Evolutionary conservation across 2,329 filamentous ascomycete species (phyloP).

Genomic region (Colletotrichum shisoi): DNA sequence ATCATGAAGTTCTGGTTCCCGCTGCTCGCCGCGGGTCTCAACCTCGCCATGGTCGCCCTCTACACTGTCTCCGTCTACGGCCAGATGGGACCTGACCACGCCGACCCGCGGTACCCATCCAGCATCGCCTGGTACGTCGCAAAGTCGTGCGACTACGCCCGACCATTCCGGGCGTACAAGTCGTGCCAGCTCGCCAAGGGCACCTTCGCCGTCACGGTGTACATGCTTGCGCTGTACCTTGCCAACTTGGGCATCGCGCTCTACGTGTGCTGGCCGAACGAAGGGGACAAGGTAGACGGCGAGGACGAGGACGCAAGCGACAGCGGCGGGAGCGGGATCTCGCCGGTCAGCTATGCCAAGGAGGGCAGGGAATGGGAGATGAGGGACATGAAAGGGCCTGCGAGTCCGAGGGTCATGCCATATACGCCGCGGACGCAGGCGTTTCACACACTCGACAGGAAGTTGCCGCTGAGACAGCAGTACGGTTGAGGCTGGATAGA

Average conservation of each 20-base stretch:
- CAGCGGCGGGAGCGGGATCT: slow-evolving; percentile 47
- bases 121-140: slow-evolving; percentile 77
- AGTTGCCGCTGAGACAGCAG: slow-evolving; percentile 60
- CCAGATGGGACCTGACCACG: slow-evolving; percentile 76
- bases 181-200: slow-evolving; percentile 75
- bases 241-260: slow-evolving; percentile 66
- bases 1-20: slow-evolving; percentile 77
- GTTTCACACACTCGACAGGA: slow-evolving; percentile 69
- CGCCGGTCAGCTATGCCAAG: slow-evolving; percentile 45
- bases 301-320: slow-evolving; percentile 49
- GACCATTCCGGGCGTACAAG: slow-evolving; percentile 59
- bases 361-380: slow-evolving; percentile 65
- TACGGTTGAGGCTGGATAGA: slow-evolving; percentile 34
- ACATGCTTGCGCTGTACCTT: slow-evolving; percentile 72
- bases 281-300: slow-evolving; percentile 59
- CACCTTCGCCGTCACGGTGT: slow-evolving; percentile 68
- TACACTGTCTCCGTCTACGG: slow-evolving; percentile 73
- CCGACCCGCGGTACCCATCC: slow-evolving; percentile 69
- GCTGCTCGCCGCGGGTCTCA: slow-evolving; percentile 66
- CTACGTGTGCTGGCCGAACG: slow-evolving; percentile 66
- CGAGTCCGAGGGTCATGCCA: slow-evolving; percentile 52
- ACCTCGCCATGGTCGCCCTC: slow-evolving; percentile 65
- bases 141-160: slow-evolving; percentile 71
- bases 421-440: slow-evolving; percentile 73
- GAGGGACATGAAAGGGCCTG: slow-evolving; percentile 57